These are phyloP conservation scores for Populus tremula DNA, from an alignment of 345 rosid genomes.

Conservation along the genomic window DNA sequence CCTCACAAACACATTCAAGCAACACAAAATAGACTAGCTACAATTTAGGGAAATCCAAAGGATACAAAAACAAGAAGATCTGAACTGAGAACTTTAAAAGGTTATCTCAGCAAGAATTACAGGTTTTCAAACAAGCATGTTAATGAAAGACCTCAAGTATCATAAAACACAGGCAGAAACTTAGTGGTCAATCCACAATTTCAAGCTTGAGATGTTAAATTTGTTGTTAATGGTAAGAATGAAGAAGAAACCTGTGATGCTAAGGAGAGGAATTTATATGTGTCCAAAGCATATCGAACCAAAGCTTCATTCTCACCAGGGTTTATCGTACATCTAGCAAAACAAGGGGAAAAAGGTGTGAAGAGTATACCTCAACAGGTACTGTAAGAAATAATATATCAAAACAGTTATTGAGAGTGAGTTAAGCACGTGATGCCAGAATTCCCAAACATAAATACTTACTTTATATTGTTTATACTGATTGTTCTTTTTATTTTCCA, in stretches of 20 bases:
- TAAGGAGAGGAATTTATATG: conserved; percentile 69
- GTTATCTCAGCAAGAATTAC: too few species aligned
- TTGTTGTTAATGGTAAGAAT: not conserved
- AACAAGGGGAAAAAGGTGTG: conserved; percentile 8
- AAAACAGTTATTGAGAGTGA: not conserved
- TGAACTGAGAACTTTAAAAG: too few species aligned
- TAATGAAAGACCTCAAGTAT: too few species aligned
- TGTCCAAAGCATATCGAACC: conserved; percentile 91
- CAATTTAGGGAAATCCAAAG: too few species aligned
- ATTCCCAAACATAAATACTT: not conserved
- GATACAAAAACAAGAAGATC: too few species aligned
- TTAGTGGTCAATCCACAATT: not conserved
- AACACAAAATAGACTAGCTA: too few species aligned
- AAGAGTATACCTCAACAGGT: not conserved
- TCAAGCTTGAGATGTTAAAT: not conserved
- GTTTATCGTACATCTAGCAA: conserved; percentile 82
- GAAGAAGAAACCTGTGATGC: conserved; percentile 67
- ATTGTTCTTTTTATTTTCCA: not conserved
- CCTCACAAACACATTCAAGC: too few species aligned
- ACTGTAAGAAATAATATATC: not conserved
- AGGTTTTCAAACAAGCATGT: too few species aligned
- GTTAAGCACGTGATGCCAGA: not conserved
- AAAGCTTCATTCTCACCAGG: conserved; percentile 94
- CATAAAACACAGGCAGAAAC: too few species aligned
- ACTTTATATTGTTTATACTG: not conserved